phyloP scores from a whole-genome alignment of 164 flowering plant species.

The Aristolochia fimbriata region DNA sequence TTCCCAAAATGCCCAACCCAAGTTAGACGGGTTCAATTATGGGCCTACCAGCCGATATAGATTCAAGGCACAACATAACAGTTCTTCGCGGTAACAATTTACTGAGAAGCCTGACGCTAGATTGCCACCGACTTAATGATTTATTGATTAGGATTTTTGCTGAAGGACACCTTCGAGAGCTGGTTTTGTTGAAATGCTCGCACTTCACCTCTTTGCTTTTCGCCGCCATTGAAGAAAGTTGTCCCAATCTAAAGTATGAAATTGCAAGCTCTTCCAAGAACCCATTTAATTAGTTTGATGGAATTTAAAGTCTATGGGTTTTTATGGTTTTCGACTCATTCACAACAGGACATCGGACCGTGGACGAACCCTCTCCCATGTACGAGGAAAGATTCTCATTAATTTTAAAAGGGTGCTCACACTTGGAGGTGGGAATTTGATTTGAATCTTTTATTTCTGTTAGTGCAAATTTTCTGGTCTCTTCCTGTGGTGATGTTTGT shows the following conservation, averaged over 20 bases:
- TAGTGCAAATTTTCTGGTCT: too few relatives aligned
- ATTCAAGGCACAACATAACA: too few relatives aligned
- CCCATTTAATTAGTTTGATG: too few relatives aligned
- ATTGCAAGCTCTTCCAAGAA: too few relatives aligned
- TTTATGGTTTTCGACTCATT: not conserved
- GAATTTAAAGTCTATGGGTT: too few relatives aligned
- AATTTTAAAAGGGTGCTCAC: slow-evolving; percentile 20
- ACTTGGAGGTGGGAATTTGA: slow-evolving; percentile 24
- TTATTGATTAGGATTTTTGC: slow-evolving; percentile 12
- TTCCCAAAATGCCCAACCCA: too few relatives aligned
- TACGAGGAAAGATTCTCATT: slow-evolving; percentile 12
- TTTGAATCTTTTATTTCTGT: not conserved
- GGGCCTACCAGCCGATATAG: too few relatives aligned
- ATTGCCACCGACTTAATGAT: slow-evolving; percentile 31
- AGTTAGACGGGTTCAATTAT: too few relatives aligned
- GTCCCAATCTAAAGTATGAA: slow-evolving; percentile 26
- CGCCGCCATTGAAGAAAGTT: slow-evolving; percentile 13
- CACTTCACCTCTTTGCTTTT: slow-evolving; percentile 16
- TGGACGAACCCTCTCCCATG: slow-evolving; percentile 2
- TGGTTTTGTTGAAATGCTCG: slow-evolving; percentile 26
- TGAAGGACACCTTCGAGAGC: slow-evolving; percentile 18
- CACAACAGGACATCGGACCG: slow-evolving; percentile 16
- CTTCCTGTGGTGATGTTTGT: too few relatives aligned
- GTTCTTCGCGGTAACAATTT: slow-evolving; percentile 13
- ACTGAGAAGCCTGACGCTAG: slow-evolving; percentile 23